Percentiles rank a stretch among this genome's conserved stretches.
These are phyloP conservation scores for Pelargonium myrrhifolium DNA, from an alignment of 441 rosid genomes.

Conservation along the genomic window DNA sequence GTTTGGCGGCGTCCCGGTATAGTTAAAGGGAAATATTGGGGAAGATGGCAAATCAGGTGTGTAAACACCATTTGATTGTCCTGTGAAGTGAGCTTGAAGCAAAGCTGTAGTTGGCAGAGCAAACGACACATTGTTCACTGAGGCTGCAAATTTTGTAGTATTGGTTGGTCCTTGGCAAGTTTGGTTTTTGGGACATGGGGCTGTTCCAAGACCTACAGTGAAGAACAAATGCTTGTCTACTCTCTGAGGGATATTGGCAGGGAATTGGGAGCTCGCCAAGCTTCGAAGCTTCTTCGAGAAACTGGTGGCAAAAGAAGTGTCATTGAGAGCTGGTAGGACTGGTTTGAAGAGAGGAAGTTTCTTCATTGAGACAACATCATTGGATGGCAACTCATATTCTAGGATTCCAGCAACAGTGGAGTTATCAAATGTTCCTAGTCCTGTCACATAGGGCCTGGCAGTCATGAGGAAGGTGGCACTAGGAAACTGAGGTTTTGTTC, in stretches of 20 bases:
- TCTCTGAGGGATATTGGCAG: constrained; percentile 43
- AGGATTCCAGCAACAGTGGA: constrained; percentile 30
- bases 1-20: constrained; percentile 44
- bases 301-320: constrained; percentile 32
- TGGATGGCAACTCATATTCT: too few species aligned
- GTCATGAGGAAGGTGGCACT: constrained; percentile 46
- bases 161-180: constrained; percentile 11
- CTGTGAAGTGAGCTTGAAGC: constrained; percentile 53
- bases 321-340: constrained; percentile 43
- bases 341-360: constrained; percentile 31
- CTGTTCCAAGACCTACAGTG: constrained; percentile 41
- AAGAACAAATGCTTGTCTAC: constrained; percentile 44
- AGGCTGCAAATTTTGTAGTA: constrained; percentile 41
- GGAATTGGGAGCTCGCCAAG: constrained; percentile 34
- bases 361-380: constrained; percentile 30
- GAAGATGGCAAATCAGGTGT: constrained; percentile 46
- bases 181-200: constrained; percentile 35
- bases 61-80: constrained; percentile 35
- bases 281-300: constrained; percentile 34
- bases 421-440: constrained; percentile 28
- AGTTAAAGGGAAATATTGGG: constrained; percentile 47
- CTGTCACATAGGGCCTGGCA: constrained; percentile 41
- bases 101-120: constrained; percentile 39
- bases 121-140: constrained; percentile 51
- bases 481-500: constrained; percentile 27